phyloP scores from a whole-genome alignment of 805 yeast genomes.

The Kregervanrija fluxuum region DNA sequence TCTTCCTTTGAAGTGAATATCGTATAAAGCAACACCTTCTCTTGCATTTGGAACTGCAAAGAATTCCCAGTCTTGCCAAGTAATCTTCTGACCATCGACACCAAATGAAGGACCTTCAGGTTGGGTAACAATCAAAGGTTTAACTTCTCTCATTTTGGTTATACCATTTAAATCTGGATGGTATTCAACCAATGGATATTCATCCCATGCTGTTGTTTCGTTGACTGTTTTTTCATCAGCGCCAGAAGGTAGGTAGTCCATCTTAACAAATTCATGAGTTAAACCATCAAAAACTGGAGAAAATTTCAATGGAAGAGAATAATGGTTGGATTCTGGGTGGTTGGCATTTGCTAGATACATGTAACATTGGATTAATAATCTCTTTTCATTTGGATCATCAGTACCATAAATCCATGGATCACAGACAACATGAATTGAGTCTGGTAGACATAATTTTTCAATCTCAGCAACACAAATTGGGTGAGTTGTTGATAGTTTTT shows the following conservation, averaged over 20 bases:
- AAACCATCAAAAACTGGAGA: slow-evolving; percentile 65
- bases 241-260: slow-evolving; percentile 70
- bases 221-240: slow-evolving; percentile 51
- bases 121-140: slow-evolving; percentile 63
- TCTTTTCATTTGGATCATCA: slow-evolving; percentile 49
- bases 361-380: slow-evolving; percentile 65
- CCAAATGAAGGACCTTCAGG: slow-evolving; percentile 77
- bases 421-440: slow-evolving; percentile 43
- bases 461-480: slow-evolving; percentile 58
- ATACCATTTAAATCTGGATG: slow-evolving; percentile 64
- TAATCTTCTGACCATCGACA: slow-evolving; percentile 50
- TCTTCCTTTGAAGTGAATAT: slow-evolving; percentile 69
- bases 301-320: slow-evolving; percentile 65
- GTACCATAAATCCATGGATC: slow-evolving; percentile 90
- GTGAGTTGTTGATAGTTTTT: slow-evolving; percentile 41
- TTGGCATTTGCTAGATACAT: slow-evolving; percentile 63
- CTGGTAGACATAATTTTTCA: slow-evolving; percentile 59
- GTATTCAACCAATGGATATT: slow-evolving; percentile 59
- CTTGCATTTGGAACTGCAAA: slow-evolving; percentile 62
- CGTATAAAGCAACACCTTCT: slow-evolving; percentile 75
- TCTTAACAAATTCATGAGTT: slow-evolving; percentile 55
- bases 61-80: slow-evolving; percentile 84
- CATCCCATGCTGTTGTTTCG: slow-evolving; percentile 55
- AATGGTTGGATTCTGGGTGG: slow-evolving; percentile 69
- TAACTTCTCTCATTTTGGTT: slow-evolving; percentile 43